Base-by-base conservation (phyloP, 768 basidiomycete species). In the Serendipita vermifera region DNA sequence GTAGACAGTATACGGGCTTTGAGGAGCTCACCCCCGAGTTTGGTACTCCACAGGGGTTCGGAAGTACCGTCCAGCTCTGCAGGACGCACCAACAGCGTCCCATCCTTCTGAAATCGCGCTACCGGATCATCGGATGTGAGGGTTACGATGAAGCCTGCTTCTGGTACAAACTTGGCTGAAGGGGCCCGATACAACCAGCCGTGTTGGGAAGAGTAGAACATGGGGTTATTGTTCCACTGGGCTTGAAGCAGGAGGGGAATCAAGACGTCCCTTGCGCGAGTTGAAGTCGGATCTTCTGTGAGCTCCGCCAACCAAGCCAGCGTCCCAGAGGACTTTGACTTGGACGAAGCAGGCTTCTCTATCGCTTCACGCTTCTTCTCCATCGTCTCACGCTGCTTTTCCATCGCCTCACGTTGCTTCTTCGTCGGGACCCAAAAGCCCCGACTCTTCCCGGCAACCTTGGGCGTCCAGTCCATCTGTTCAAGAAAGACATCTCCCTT, bases 401-500 rank as follows among this genome's bases (percentile, higher is more conserved):
- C 56, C 41, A 33, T 31, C 36, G 33, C 56, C 36, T 55, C 39
- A 14, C 22, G 41, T 20, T 57, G 46, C 33, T 55, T 56, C 33
- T 54, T 67, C 1, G 65, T 58, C 14, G 69, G 62, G 9, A 68
- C 56, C 29, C 54, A 61, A 5, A 86, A 64, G 0, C 85, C 85
- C 64, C 87, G 73, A 6, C 83, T 81, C 66, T 81, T 80, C 33
- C 78, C 76, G 0, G 80, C 81, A 4, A 76, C 73, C 67, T 98
- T 97, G 1, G 88, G 88, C 1, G 87, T 83, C 96, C 96, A 98
- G 66, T 99, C 93, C 57, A 98, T 73, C 67, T 99, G 96, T 48
- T 74, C 77, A 13, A 93, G 68, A 90, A 91, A 96, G 5, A 81
- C 80, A 67, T 90, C 85, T 2, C 75, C 73, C 65, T 74, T 77